A percentile compares a stretch with the other conserved stretches of the same genome.
Conservation (phyloP, 495 filamentous ascomycete species). For the Hypoxylon intermedium region DNA sequence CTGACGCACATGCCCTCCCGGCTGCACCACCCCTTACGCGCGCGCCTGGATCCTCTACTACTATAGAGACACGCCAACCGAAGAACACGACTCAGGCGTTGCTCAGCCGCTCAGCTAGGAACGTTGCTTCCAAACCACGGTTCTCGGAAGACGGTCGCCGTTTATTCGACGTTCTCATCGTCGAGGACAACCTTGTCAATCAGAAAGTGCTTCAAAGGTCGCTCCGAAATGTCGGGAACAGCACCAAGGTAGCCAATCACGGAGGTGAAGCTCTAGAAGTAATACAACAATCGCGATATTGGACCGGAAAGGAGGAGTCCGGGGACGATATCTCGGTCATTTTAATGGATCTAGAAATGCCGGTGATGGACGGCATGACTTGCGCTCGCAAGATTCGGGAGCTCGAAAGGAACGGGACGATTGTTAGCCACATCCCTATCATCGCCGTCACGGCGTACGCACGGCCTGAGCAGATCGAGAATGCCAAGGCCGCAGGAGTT, state of each 20-base stretch:
- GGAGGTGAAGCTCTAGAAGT: slow-evolving; percentile 74
- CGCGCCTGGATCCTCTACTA: slow-evolving; percentile 40
- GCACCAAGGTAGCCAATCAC: slow-evolving; percentile 76
- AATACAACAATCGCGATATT: slow-evolving; percentile 56
- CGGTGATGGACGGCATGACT: slow-evolving; percentile 83
- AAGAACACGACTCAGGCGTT: slow-evolving; percentile 11
- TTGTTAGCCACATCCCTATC: slow-evolving; percentile 70
- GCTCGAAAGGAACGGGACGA: slow-evolving; percentile 61
- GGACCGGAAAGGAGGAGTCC: slow-evolving; percentile 48
- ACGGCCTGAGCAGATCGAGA: slow-evolving; percentile 67
- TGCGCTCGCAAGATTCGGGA: slow-evolving; percentile 73
- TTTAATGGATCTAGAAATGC: slow-evolving; percentile 88
- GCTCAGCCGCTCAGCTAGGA: slow-evolving; percentile 10
- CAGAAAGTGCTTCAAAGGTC: slow-evolving; percentile 75
- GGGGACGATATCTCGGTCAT: slow-evolving; percentile 66
- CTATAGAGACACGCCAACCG: slow-evolving; percentile 35
- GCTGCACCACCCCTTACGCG: slow-evolving; percentile 39
- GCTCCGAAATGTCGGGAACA: slow-evolving; percentile 71
- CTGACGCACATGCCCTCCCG: slow-evolving; percentile 28
- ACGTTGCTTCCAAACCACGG: slow-evolving; percentile 24
- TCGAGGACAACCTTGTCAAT: slow-evolving; percentile 88
- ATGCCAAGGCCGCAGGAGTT: slow-evolving; percentile 60
- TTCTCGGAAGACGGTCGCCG: slow-evolving; percentile 43
- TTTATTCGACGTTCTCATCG: slow-evolving; percentile 65
- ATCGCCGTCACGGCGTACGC: slow-evolving; percentile 85